Evolutionary conservation across 495 filamentous ascomycete species (phyloP), one percentile per base, ranked within the genome.

Genomic region (Penicillium taxi): DNA sequence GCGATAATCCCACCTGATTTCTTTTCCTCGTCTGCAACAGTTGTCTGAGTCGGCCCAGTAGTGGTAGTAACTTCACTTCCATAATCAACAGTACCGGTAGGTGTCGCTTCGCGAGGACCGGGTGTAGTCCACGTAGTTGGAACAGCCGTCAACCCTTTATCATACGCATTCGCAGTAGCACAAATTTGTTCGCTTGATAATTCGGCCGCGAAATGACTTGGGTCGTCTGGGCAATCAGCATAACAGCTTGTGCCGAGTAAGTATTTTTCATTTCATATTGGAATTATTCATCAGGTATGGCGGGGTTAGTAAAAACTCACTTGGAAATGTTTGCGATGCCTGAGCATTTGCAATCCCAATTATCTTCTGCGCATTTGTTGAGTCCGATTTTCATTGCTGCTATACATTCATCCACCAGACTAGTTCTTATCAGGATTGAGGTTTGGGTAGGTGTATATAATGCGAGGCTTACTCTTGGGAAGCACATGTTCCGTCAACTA

Each of bases 301-400:
- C 1, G 3, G 18, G 16, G 24, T 8, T 25, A 11, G 18, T 1
- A 4, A 17, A 9, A 14, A 40, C 45, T 50, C 9, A 56, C 52
- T 53, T 50, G 26, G 49, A 45, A 16, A 56, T 45, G 18, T 56
- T 56, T 13, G 52, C 52, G 17, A 18, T 33, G 1, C 40, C 49
- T 1, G 45, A 42, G 16, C 52, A 56, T 22, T 56, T 56, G 45
- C 52, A 56, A 15, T 56, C 49, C 52, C 52, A 56, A 18, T 56
- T 35, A 22, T 26, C 17, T 0, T 23, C 3, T 4, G 37, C 7
- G 15, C 52, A 56, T 14, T 44, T 45, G 1, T 14, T 16, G 13
- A 56, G 42, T 4, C 26, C 26, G 1, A 16, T 20, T 20, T 43
- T 39, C 52, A 56, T 53, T 7, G 26, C 31, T 4, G 24, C 7